Percentiles rank a stretch among this genome's conserved stretches.
Evolutionary conservation across 23 red algal genomes (phyloP).

Genomic region (Gracilaria vermiculophylla): DNA sequence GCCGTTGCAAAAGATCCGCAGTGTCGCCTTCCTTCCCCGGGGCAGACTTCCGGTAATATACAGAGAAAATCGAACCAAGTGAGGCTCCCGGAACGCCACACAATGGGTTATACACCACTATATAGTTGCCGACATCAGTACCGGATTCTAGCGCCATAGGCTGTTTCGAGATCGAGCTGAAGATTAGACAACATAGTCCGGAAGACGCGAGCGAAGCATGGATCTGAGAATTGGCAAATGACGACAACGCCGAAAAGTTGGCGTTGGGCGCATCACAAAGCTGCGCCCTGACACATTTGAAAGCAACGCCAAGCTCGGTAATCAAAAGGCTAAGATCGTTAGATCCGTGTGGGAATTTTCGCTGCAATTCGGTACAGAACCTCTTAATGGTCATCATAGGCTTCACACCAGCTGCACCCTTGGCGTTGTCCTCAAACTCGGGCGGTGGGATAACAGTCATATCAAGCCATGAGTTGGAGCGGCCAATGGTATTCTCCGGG

Average conservation of each 20-base stretch:
- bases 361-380: slow-evolving; percentile 93
- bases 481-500: slow-evolving; percentile 16
- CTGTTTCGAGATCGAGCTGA: slow-evolving; percentile 66
- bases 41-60: slow-evolving; percentile 97
- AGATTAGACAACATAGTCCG: slow-evolving; percentile 96
- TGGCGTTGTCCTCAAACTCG: slow-evolving; percentile 25
- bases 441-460: slow-evolving; percentile 74
- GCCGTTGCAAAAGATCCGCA: slow-evolving; percentile 87
- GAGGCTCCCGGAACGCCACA: slow-evolving; percentile 81
- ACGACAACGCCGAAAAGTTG: slow-evolving; percentile 62
- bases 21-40: slow-evolving; percentile 91
- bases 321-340: slow-evolving; percentile 91
- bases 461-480: slow-evolving; percentile 56
- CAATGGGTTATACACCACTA: slow-evolving; percentile 97
- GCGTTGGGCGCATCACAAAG: slow-evolving; percentile 84
- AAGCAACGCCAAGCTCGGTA: slow-evolving; percentile 90
- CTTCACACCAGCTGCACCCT: slow-evolving; percentile 3
- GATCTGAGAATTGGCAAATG: slow-evolving; percentile 87
- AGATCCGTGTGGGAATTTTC: slow-evolving; percentile 93
- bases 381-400: slow-evolving; percentile 97
- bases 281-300: slow-evolving; percentile 88
- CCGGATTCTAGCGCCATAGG: slow-evolving; percentile 84
- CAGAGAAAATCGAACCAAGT: slow-evolving; percentile 91
- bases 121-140: slow-evolving; percentile 90
- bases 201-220: slow-evolving; percentile 93